Conservation (phyloP, 2,329 filamentous ascomycete genomes). For the Monosporascus cannonballus region DNA sequence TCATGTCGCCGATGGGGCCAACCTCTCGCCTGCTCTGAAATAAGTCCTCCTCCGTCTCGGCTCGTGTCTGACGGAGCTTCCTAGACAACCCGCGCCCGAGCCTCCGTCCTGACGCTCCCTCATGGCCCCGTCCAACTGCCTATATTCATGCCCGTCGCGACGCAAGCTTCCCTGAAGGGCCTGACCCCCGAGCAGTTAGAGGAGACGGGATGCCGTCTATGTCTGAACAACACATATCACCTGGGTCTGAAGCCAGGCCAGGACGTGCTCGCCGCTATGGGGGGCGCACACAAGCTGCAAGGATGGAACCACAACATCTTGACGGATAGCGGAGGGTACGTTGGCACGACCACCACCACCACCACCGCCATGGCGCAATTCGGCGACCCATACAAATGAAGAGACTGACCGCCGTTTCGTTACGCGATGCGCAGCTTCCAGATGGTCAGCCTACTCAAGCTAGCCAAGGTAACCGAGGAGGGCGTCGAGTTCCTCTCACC, state of each 20-base stretch:
- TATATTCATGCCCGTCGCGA: constrained; percentile 98
- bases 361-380: too few species aligned
- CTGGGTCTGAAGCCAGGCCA: constrained; percentile 92
- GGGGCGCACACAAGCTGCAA: constrained; percentile 90
- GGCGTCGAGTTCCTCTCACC: constrained; percentile 94
- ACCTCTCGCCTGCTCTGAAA: not conserved
- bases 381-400: too few species aligned
- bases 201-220: constrained; percentile 80
- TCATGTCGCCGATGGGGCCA: not conserved
- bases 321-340: constrained; percentile 69
- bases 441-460: constrained; percentile 93
- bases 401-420: not conserved
- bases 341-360: constrained; percentile 3
- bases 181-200: constrained; percentile 89
- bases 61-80: constrained; percentile 6
- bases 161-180: constrained; percentile 91
- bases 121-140: constrained; percentile 88
- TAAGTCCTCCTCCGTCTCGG: not conserved
- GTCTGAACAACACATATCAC: constrained; percentile 98
- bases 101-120: constrained; percentile 78
- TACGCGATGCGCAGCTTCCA: constrained; percentile 63
- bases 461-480: constrained; percentile 91
- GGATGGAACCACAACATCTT: constrained; percentile 94
- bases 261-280: constrained; percentile 76
- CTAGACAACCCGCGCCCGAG: constrained; percentile 89